Evolutionary conservation across 2,329 filamentous ascomycete species (phyloP).

Genomic region (Xylariales sp.): DNA sequence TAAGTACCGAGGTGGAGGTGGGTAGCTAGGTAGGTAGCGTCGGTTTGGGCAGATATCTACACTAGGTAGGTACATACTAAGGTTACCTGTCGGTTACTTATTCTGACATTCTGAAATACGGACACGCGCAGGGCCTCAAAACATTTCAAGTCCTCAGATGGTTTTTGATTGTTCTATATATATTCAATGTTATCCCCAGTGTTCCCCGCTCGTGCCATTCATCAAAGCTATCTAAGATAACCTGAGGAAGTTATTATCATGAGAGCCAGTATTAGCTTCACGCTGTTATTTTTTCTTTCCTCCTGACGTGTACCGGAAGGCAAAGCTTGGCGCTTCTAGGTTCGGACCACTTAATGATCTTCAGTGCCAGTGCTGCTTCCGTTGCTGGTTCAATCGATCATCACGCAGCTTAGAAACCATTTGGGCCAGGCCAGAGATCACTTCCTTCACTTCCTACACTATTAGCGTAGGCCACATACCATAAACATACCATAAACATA

Average conservation of each 20-base stretch:
- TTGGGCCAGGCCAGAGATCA: background rate
- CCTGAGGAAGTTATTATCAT: background rate
- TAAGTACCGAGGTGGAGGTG: no score
- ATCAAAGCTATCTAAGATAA: background rate
- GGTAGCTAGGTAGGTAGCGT: background rate
- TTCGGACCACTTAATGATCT: constrained; percentile 3
- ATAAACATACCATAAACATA: background rate
- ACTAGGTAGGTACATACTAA: no score
- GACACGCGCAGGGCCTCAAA: background rate
- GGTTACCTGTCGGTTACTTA: no score
- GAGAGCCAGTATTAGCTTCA: constrained; percentile 17
- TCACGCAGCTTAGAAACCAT: constrained; percentile 21
- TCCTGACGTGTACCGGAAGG: no score
- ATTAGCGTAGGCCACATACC: background rate
- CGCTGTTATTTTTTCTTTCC: background rate
- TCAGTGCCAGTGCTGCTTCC: constrained; percentile 21
- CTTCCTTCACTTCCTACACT: background rate
- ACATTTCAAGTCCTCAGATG: background rate
- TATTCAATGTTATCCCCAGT: background rate
- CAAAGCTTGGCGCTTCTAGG: no score
- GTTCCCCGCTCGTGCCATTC: background rate
- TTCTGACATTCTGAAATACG: background rate
- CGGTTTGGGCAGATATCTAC: constrained; percentile 21
- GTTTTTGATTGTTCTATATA: background rate
- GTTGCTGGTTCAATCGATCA: constrained; percentile 7